phyloP scores from a whole-genome alignment of 352 stramenopile species.

The Globisporangium alternatum region DNA sequence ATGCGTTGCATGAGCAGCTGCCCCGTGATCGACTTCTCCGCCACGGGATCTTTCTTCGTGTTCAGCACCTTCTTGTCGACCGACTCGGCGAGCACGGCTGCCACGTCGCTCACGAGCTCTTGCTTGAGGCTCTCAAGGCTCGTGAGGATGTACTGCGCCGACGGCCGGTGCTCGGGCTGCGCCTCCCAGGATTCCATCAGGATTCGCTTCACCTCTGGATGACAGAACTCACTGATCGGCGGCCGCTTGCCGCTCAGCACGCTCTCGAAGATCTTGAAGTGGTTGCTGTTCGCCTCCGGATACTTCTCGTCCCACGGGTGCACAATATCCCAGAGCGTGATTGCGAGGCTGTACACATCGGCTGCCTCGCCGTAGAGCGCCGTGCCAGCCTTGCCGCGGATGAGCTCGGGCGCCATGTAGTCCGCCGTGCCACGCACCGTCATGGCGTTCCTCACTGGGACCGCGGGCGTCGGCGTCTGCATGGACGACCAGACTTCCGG shows the following conservation, averaged over 20 bases:
- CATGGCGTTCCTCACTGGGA: constrained; percentile 29
- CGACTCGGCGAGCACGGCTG: constrained; percentile 30
- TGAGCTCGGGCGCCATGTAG: constrained; percentile 83
- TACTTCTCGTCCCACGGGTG: constrained; percentile 68
- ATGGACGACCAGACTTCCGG: constrained; percentile 12
- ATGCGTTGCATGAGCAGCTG: constrained; percentile 61
- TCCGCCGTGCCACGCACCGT: constrained; percentile 74
- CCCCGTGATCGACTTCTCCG: constrained; percentile 31
- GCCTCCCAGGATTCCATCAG: constrained; percentile 51
- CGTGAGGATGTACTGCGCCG: constrained; percentile 43
- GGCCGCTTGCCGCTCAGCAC: constrained; percentile 61
- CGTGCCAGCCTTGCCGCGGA: constrained; percentile 63
- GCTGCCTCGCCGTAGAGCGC: constrained; percentile 68
- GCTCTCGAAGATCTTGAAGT: constrained; percentile 67
- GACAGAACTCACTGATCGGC: constrained; percentile 28
- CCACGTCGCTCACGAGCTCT: constrained; percentile 40
- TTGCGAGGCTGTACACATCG: constrained; percentile 69
- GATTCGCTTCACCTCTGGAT: constrained; percentile 42
- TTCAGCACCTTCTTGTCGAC: constrained; percentile 27
- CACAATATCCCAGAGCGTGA: constrained; percentile 80
- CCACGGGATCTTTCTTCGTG: constrained; percentile 26
- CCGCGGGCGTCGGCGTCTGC: constrained; percentile 2
- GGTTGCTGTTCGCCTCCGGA: constrained; percentile 47
- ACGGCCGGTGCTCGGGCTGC: constrained; percentile 46
- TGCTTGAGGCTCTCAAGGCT: constrained; percentile 49